These are phyloP conservation scores for Claviceps cyperi DNA, from an alignment of 2,329 filamentous ascomycete species.

Conservation along the genomic window DNA sequence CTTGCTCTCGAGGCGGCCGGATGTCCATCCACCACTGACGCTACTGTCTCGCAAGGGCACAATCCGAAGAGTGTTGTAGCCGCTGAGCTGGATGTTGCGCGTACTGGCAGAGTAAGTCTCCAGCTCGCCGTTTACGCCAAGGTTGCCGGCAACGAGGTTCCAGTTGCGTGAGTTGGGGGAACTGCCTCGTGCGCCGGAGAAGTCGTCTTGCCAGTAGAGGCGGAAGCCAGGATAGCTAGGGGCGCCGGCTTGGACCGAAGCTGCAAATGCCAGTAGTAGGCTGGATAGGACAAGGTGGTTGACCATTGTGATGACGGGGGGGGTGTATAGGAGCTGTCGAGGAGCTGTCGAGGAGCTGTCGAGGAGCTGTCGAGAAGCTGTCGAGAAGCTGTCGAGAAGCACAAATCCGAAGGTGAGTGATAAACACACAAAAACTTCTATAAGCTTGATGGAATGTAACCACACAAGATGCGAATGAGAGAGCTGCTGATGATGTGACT, in stretches of 20 bases:
- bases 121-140: conserved; percentile 36
- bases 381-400: no score
- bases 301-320: conserved; percentile 10
- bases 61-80: conserved; percentile 34
- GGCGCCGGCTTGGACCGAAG: conserved; percentile 20
- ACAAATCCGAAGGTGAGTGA: no score
- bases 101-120: conserved; percentile 33
- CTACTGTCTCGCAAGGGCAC: conserved; percentile 27
- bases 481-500: no score
- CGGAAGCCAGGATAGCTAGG: conserved; percentile 26
- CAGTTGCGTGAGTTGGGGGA: conserved; percentile 23
- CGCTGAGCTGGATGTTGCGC: conserved; percentile 35
- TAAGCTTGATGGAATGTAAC: no score
- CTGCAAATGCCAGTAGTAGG: conserved; percentile 15
- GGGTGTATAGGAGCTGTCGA: no score
- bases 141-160: conserved; percentile 25
- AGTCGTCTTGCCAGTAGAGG: conserved; percentile 29
- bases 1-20: conserved; percentile 37
- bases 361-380: no score
- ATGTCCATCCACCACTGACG: conserved; percentile 33
- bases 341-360: no score
- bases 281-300: conserved; percentile 10
- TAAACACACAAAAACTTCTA: no score
- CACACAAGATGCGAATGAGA: no score
- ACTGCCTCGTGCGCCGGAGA: conserved; percentile 22